Conservation (phyloP, 2,329 filamentous ascomycete species). For the Hymenotorrendiella dingleyae region DNA sequence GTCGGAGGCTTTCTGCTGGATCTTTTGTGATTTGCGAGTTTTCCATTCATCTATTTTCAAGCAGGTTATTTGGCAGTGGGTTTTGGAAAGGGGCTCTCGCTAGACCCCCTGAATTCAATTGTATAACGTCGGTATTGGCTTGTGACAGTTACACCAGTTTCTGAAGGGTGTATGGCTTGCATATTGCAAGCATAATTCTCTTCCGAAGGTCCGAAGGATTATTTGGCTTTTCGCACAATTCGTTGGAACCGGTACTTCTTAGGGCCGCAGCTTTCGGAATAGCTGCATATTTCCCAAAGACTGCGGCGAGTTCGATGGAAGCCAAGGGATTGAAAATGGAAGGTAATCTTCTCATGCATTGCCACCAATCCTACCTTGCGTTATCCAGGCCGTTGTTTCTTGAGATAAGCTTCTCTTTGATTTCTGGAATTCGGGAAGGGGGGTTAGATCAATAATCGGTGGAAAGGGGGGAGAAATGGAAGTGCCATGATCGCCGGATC, state of each 20-base stretch:
- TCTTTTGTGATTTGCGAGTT: too few species aligned
- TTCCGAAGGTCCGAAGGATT: constrained; percentile 4
- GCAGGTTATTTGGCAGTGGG: too few species aligned
- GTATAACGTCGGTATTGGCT: background rate
- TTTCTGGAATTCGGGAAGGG: background rate
- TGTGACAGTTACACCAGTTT: background rate
- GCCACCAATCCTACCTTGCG: too few species aligned
- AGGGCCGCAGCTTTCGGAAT: background rate
- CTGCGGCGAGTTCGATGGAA: constrained; percentile 1
- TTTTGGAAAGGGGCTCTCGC: background rate
- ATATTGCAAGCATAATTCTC: background rate
- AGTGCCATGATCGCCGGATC: background rate
- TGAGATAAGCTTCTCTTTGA: background rate
- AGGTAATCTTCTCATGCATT: too few species aligned
- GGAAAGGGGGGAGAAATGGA: background rate
- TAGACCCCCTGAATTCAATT: background rate
- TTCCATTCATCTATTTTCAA: too few species aligned
- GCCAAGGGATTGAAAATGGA: background rate
- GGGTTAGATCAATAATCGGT: background rate
- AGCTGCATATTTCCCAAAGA: background rate
- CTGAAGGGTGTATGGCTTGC: background rate
- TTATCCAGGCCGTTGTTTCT: background rate
- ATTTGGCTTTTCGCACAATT: constrained; percentile 1
- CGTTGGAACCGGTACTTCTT: constrained; percentile 3
- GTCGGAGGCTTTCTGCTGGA: too few species aligned